Evolutionary conservation across 306 rosid genomes (phyloP).

Genomic region (Acacia confusa): DNA sequence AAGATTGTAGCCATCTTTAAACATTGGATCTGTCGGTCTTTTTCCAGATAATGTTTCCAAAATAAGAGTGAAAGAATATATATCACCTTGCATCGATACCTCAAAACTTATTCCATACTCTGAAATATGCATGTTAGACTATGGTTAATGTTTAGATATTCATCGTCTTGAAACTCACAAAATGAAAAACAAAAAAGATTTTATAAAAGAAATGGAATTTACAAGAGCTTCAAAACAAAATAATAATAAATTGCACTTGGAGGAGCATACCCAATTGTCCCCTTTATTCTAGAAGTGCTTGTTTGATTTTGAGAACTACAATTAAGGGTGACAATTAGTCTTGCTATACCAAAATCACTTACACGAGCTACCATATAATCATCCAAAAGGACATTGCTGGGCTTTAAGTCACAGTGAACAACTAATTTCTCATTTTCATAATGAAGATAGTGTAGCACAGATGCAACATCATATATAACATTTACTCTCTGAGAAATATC

Average conservation of each 20-base stretch:
- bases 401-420: neutral
- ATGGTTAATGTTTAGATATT: too few species aligned
- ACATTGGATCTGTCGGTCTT: too few species aligned
- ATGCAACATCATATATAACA: neutral
- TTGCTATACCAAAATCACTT: too few species aligned
- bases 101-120: neutral
- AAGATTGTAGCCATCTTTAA: too few species aligned
- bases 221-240: neutral
- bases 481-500: neutral
- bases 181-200: neutral
- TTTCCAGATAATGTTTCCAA: too few species aligned
- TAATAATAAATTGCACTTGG: neutral
- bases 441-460: neutral
- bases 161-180: neutral
- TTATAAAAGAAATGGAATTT: neutral
- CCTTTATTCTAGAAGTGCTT: neutral
- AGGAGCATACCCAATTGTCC: neutral
- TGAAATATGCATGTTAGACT: too few species aligned
- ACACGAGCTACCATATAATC: too few species aligned
- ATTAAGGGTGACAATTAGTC: neutral
- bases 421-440: neutral
- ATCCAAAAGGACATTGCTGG: neutral
- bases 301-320: neutral
- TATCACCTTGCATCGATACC: neutral
- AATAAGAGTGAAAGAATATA: too few species aligned